Percentiles rank a stretch among this genome's conserved stretches.
phyloP scores from a whole-genome alignment of 1,284 basidiomycete genomes.

The Ustilago sp. region DNA sequence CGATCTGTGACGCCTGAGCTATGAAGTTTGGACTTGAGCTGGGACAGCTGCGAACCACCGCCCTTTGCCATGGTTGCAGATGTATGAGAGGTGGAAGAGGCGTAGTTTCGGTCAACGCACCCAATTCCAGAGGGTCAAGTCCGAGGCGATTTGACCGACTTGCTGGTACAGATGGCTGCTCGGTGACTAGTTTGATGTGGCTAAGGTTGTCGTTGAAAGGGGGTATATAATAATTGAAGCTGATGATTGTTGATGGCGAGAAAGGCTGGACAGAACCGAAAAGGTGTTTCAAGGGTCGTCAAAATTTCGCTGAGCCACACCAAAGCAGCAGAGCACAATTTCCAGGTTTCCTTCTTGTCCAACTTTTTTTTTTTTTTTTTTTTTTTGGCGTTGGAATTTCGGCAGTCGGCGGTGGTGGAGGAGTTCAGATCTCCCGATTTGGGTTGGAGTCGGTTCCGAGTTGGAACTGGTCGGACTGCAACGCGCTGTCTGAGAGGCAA shows the following conservation, averaged over 20 bases:
- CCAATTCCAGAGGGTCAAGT: neutral
- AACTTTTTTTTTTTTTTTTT: neutral
- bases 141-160: neutral
- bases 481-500: constrained; percentile 9
- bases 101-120: neutral
- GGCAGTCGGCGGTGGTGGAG: constrained; percentile 15
- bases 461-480: constrained; percentile 22
- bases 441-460: constrained; percentile 36
- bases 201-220: neutral
- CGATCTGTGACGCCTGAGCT: constrained; percentile 62
- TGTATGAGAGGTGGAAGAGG: neutral
- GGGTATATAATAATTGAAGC: constrained; percentile 19
- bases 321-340: constrained; percentile 8
- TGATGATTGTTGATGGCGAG: neutral
- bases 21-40: constrained; percentile 64
- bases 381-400: neutral
- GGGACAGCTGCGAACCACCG: constrained; percentile 68
- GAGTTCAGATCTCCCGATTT: constrained; percentile 32
- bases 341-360: neutral
- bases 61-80: constrained; percentile 54
- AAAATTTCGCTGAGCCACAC: constrained; percentile 28
- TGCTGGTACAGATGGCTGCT: neutral
- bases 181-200: neutral
- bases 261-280: neutral
- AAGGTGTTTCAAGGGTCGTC: constrained; percentile 14